These are phyloP conservation scores for Penicillium turbatum DNA, from an alignment of 495 filamentous ascomycete genomes.

Conservation along the genomic window DNA sequence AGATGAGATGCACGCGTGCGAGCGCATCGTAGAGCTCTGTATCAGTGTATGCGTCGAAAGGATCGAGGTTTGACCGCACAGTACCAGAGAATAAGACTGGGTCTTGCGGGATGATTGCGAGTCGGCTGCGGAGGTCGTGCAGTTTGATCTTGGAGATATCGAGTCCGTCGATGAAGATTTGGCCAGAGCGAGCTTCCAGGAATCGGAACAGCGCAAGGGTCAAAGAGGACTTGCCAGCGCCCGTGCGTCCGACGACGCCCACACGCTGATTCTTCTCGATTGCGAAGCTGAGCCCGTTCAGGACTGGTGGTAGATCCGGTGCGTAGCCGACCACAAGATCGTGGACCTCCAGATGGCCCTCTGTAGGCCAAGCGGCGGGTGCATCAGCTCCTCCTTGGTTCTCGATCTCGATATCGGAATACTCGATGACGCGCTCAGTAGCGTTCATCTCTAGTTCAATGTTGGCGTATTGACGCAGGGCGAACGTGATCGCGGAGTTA, in stretches of 20 bases:
- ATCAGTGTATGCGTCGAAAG: slow-evolving; percentile 70
- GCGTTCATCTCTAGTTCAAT: slow-evolving; percentile 81
- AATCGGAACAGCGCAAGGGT: slow-evolving; percentile 83
- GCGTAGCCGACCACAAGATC: slow-evolving; percentile 75
- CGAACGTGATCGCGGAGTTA: slow-evolving; percentile 43
- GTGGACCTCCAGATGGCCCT: slow-evolving; percentile 68
- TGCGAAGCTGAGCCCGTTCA: slow-evolving; percentile 69
- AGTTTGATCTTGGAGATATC: slow-evolving; percentile 73
- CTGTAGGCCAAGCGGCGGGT: slow-evolving; percentile 75
- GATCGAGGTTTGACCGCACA: slow-evolving; percentile 75
- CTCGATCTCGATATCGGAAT: slow-evolving; percentile 67
- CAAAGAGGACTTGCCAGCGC: slow-evolving; percentile 81
- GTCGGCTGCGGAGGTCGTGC: slow-evolving; percentile 64
- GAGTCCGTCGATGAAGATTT: slow-evolving; percentile 68
- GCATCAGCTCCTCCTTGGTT: slow-evolving; percentile 51
- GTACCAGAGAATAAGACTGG: slow-evolving; percentile 86
- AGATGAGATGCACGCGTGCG: slow-evolving; percentile 69
- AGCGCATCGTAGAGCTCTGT: slow-evolving; percentile 69
- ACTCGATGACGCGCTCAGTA: slow-evolving; percentile 78
- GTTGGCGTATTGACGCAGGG: slow-evolving; percentile 48
- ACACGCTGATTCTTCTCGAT: slow-evolving; percentile 70
- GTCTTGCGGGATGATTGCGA: slow-evolving; percentile 85
- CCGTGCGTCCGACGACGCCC: slow-evolving; percentile 81
- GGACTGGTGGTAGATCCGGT: slow-evolving; percentile 65
- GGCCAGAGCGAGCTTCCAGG: slow-evolving; percentile 66